phyloP scores from a whole-genome alignment of 2,329 filamentous ascomycete genomes.

The Colletotrichum caudatum region DNA sequence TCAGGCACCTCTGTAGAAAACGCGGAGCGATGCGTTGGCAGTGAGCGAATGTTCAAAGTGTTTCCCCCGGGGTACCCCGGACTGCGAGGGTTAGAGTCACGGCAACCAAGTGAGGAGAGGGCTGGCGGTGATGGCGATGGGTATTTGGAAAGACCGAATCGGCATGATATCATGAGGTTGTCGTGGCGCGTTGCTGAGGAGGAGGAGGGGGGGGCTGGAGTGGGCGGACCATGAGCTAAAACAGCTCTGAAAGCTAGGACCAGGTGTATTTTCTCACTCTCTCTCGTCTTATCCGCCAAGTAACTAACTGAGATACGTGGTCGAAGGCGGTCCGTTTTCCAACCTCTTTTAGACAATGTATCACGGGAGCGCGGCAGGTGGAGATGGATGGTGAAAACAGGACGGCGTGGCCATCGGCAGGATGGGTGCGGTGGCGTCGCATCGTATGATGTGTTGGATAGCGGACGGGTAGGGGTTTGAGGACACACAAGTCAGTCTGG shows the following conservation, averaged over 20 bases:
- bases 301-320: neutral
- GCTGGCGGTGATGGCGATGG: neutral
- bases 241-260: slow-evolving; percentile 29
- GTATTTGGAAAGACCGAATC: neutral
- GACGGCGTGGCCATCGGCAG: neutral
- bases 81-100: neutral
- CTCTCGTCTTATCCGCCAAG: neutral
- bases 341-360: slow-evolving; percentile 7
- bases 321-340: neutral
- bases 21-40: slow-evolving; percentile 1
- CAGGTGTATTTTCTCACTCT: slow-evolving; percentile 7
- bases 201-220: slow-evolving; percentile 12
- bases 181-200: slow-evolving; percentile 18
- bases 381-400: neutral
- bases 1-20: too few relatives aligned
- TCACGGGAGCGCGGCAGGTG: neutral
- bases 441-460: neutral
- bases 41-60: too few relatives aligned
- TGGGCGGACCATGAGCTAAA: slow-evolving; percentile 15
- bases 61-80: neutral
- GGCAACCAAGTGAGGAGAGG: neutral
- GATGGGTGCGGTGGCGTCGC: neutral
- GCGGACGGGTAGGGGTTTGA: neutral
- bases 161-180: slow-evolving; percentile 19
- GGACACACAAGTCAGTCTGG: neutral